Conservation (phyloP, 208 protist genomes). For the Trichomonas tenax region DNA sequence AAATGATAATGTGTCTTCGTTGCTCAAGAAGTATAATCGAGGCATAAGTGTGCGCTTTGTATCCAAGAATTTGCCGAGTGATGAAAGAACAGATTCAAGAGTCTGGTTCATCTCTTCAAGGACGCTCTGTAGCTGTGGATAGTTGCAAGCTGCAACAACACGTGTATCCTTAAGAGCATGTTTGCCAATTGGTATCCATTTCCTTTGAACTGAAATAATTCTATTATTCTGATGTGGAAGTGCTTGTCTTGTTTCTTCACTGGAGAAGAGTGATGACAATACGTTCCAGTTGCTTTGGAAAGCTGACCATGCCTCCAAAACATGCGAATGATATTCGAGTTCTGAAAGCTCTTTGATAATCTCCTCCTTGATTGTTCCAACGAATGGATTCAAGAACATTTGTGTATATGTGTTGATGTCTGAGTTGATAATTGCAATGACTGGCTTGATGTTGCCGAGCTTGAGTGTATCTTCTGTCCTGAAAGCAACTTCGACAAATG, state of each 20-base stretch:
- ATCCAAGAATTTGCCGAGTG: neutral
- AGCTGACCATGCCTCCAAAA: neutral
- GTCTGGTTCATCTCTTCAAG: neutral
- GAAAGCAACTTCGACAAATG: neutral
- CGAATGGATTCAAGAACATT: neutral
- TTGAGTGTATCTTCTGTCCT: neutral
- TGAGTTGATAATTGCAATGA: neutral
- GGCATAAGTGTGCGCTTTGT: neutral
- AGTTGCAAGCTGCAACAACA: neutral
- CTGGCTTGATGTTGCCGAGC: neutral
- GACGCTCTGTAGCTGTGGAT: neutral
- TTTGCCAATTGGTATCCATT: neutral
- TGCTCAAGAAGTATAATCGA: neutral
- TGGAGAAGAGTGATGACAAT: neutral
- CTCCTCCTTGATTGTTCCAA: neutral
- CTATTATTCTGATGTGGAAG: neutral
- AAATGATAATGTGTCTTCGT: neutral
- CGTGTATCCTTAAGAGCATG: neutral
- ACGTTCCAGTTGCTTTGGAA: slow-evolving; percentile 1
- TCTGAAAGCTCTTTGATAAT: neutral
- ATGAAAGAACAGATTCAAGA: neutral
- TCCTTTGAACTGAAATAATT: neutral
- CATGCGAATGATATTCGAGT: neutral
- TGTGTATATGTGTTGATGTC: neutral
- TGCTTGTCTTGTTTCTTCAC: neutral